Evolutionary conservation across 805 yeast genomes (phyloP).

Genomic region (Maudiozyma serrabonitensis): DNA sequence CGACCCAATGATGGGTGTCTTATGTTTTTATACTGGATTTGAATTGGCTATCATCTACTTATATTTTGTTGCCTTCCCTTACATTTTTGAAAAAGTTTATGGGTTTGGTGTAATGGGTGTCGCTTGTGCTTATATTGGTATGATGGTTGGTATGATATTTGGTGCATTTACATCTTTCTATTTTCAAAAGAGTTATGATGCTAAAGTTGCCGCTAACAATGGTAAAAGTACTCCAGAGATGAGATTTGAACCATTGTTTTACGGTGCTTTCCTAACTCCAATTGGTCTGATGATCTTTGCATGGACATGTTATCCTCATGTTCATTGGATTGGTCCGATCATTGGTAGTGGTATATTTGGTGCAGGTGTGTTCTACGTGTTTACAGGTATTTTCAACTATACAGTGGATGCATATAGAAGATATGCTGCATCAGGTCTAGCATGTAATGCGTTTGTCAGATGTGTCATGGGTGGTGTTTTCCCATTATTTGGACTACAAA

Average conservation of each 20-base stretch:
- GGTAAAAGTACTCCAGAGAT: conserved; percentile 50
- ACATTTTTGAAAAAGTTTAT: conserved; percentile 45
- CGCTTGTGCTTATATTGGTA: conserved; percentile 56
- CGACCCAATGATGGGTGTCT: conserved; percentile 47
- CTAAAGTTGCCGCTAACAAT: conserved; percentile 35
- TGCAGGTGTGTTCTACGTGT: conserved; percentile 54
- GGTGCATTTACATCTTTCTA: conserved; percentile 37
- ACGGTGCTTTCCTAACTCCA: conserved; percentile 59
- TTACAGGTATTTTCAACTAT: conserved; percentile 58
- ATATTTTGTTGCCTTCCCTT: conserved; percentile 58
- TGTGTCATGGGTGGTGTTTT: conserved; percentile 46
- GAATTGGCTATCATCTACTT: conserved; percentile 51
- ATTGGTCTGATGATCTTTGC: conserved; percentile 65
- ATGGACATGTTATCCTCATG: conserved; percentile 51
- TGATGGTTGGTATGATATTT: conserved; percentile 41
- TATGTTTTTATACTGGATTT: conserved; percentile 49
- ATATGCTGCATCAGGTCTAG: conserved; percentile 44
- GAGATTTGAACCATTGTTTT: conserved; percentile 47
- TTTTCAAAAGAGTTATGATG: conserved; percentile 37
- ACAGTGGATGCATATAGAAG: conserved; percentile 53
- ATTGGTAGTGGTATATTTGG: conserved; percentile 71
- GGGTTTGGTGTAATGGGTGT: conserved; percentile 43
- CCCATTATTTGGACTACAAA: conserved; percentile 48
- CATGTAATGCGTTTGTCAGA: conserved; percentile 43
- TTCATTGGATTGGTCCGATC: conserved; percentile 68